Evolutionary conservation across 257 asterid species (phyloP).

Genomic region (Penstemon newberryi): DNA sequence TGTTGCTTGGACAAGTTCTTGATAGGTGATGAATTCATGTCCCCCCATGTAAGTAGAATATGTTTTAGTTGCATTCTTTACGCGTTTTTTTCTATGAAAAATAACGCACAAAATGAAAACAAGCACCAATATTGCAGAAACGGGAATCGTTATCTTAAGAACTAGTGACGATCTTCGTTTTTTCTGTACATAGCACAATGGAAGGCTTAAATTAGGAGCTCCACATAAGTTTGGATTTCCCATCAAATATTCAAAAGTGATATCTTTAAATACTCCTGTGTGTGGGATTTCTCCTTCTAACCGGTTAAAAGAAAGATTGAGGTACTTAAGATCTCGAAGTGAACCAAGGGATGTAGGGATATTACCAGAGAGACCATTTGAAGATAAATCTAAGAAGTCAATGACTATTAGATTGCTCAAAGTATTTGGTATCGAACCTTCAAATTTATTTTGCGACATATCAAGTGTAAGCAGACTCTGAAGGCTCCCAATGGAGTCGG

Average conservation of each 20-base stretch:
- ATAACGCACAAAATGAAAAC: slow-evolving; percentile 23
- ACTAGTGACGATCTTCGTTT: slow-evolving; percentile 20
- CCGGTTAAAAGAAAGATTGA: slow-evolving; percentile 42
- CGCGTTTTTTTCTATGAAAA: slow-evolving; percentile 19
- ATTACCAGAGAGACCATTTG: slow-evolving; percentile 34
- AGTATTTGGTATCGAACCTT: slow-evolving; percentile 35
- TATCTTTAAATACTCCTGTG: slow-evolving; percentile 35
- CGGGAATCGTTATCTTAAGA: slow-evolving; percentile 32
- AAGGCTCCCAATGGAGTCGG: slow-evolving; percentile 32
- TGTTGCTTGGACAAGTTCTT: slow-evolving; percentile 37
- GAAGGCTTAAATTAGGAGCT: slow-evolving; percentile 27
- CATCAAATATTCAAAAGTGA: slow-evolving; percentile 28
- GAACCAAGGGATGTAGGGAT: slow-evolving; percentile 41
- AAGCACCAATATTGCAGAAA: slow-evolving; percentile 22
- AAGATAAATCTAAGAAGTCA: slow-evolving; percentile 37
- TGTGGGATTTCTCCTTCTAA: slow-evolving; percentile 40
- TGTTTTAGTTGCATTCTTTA: slow-evolving; percentile 7
- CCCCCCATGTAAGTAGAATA: slow-evolving; percentile 5
- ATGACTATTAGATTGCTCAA: slow-evolving; percentile 35
- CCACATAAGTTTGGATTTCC: slow-evolving; percentile 41
- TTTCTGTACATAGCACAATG: slow-evolving; percentile 19
- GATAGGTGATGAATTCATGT: slow-evolving; percentile 26
- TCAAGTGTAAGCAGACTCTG: slow-evolving; percentile 32
- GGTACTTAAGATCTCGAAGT: slow-evolving; percentile 36
- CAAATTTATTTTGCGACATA: slow-evolving; percentile 38